phyloP scores from a whole-genome alignment of 768 basidiomycete genomes.

The Chiua virens region DNA sequence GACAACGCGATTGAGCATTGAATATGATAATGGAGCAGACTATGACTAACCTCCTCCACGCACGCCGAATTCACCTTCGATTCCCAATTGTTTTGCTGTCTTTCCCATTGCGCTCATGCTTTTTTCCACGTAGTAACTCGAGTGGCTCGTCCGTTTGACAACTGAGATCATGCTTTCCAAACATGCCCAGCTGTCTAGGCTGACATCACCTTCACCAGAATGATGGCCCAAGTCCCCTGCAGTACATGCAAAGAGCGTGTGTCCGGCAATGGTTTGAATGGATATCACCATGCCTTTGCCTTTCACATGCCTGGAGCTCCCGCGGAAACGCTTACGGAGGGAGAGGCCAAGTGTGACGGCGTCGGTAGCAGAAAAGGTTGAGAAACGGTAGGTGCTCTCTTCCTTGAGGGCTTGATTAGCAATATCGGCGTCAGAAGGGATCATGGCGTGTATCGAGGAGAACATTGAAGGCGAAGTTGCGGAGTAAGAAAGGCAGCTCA shows the following conservation, averaged over 20 bases:
- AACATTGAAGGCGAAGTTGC: conserved; percentile 46
- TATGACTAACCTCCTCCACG: conserved; percentile 71
- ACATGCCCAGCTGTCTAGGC: conserved; percentile 76
- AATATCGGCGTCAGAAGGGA: conserved; percentile 69
- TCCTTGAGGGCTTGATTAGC: conserved; percentile 71
- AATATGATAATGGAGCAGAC: neutral
- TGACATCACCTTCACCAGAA: conserved; percentile 71
- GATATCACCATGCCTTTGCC: conserved; percentile 82
- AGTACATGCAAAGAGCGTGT: conserved; percentile 78
- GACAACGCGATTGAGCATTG: conserved; percentile 3
- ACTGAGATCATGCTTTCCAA: conserved; percentile 80
- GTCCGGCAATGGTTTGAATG: conserved; percentile 76
- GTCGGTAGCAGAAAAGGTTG: conserved; percentile 72
- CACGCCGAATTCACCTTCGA: conserved; percentile 62
- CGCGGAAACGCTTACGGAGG: conserved; percentile 80
- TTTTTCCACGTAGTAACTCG: conserved; percentile 84
- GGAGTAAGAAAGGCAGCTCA: conserved; percentile 10
- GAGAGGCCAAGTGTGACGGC: conserved; percentile 81
- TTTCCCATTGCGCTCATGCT: conserved; percentile 84
- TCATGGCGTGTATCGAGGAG: conserved; percentile 58
- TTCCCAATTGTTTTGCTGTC: conserved; percentile 68
- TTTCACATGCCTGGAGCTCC: conserved; percentile 64
- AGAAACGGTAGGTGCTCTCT: conserved; percentile 69
- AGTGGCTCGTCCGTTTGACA: conserved; percentile 78
- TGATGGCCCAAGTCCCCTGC: conserved; percentile 75